These are phyloP conservation scores for Aspergillus versicolor DNA, from an alignment of 2,329 filamentous ascomycete species.

Conservation along the genomic window DNA sequence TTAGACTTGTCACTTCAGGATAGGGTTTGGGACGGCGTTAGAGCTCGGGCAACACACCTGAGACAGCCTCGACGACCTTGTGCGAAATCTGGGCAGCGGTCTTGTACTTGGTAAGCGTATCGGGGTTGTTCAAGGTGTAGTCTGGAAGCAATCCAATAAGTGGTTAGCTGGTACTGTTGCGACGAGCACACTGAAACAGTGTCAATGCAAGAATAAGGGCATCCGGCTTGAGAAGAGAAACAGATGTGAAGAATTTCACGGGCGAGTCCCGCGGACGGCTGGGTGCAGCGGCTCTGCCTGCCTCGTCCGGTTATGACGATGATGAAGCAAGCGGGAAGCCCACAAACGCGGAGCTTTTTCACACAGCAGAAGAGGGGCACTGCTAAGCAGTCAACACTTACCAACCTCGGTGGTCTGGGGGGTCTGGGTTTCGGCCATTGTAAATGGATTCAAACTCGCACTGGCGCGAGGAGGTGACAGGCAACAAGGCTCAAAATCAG, in stretches of 20 bases:
- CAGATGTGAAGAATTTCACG: background rate
- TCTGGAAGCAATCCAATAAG: slow-evolving; percentile 52
- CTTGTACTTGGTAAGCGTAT: slow-evolving; percentile 99
- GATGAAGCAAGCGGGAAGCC: slow-evolving; percentile 27
- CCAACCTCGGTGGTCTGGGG: slow-evolving; percentile 37
- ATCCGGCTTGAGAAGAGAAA: background rate
- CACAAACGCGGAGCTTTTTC: slow-evolving; percentile 36
- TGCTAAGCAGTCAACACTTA: slow-evolving; percentile 28
- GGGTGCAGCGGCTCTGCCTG: slow-evolving; percentile 3
- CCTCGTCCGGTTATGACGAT: slow-evolving; percentile 13
- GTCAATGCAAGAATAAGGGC: background rate
- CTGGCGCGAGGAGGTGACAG: slow-evolving; percentile 18
- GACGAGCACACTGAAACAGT: background rate
- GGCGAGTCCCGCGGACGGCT: background rate
- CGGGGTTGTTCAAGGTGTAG: slow-evolving; percentile 85
- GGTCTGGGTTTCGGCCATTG: slow-evolving; percentile 39
- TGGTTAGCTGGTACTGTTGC: slow-evolving; percentile 19
- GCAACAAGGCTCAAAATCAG: slow-evolving; percentile 17
- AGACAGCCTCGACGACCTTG: slow-evolving; percentile 86
- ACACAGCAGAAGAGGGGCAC: slow-evolving; percentile 22
- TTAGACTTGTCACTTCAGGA: slow-evolving; percentile 20
- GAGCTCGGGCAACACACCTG: slow-evolving; percentile 46
- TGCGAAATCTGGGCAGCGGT: slow-evolving; percentile 92
- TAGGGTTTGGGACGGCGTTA: background rate
- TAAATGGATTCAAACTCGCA: slow-evolving; percentile 24